Evolutionary conservation across 768 basidiomycete species (phyloP), one percentile per base, ranked within the genome.

Genomic region (Psilocybe cubensis): DNA sequence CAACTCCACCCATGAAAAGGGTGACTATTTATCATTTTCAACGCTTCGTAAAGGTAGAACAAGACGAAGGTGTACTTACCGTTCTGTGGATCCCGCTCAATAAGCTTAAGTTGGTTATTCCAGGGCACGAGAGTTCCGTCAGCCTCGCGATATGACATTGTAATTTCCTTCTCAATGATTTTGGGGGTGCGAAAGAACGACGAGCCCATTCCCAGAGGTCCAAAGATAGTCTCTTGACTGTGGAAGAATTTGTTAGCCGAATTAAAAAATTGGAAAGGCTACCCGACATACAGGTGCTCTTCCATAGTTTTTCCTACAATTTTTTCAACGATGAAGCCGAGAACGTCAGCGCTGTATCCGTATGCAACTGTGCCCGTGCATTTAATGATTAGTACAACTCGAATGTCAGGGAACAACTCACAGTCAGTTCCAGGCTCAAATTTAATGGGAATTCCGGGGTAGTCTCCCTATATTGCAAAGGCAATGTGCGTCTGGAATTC

Each of bases 401-500:
- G 12, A 25, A 5, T 57, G 5, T 40, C 12, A 20, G 44, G 6
- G 38, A 17, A 11, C n/a, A n/a, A 62, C 63, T 29, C 52, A 67
- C 73, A 74, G 45, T 66, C 62, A 1, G 67, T 68, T 2, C 73
- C 73, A 3, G 73, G 73, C 29, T 74, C 71, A 48, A 72, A 72
- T 28, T 62, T 63, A 3, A 74, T 54, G 6, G 66, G 70, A 20
- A 68, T 56, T 5, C 60, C 64, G 2, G 69, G 66, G 33, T 63
- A 62, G 21, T 59, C 56, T 25, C 65, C 67, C 70, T 72, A 21
- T 9, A 17, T 14, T 38, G 4, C 4, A 6, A 38, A 8, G 5
- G 27, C 38, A 8, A 45, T 38, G 7, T 23, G 11, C 46, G 40
- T 1, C 56, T 29, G 27, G 20, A 23, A 4, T 25, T 52, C 7